Conservation (phyloP, 768 basidiomycete genomes). For the Termitomyces sp. region DNA sequence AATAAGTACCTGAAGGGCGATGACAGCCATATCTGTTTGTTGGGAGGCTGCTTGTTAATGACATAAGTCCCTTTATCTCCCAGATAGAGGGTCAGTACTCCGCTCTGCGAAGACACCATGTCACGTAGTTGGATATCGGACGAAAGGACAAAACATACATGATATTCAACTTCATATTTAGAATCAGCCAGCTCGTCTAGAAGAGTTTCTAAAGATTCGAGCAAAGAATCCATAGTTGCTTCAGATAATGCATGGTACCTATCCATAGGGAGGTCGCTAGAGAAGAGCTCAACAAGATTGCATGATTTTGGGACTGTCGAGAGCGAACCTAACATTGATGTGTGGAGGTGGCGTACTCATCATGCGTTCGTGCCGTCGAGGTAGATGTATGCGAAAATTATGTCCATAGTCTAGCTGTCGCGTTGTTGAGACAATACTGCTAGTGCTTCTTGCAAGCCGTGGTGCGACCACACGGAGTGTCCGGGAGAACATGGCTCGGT, state of each 20-base stretch:
- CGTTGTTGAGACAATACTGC: neutral
- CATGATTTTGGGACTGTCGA: neutral
- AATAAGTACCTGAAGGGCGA: slow-evolving; percentile 70
- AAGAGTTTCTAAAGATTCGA: slow-evolving; percentile 69
- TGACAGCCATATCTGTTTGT: slow-evolving; percentile 95
- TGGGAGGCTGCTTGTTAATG: slow-evolving; percentile 95
- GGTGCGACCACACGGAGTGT: slow-evolving; percentile 1
- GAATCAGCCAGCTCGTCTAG: slow-evolving; percentile 54
- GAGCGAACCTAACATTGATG: slow-evolving; percentile 46
- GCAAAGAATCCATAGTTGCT: slow-evolving; percentile 65
- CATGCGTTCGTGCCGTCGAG: slow-evolving; percentile 20
- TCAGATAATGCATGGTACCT: slow-evolving; percentile 72
- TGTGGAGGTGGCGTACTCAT: slow-evolving; percentile 54
- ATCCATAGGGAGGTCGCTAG: slow-evolving; percentile 46
- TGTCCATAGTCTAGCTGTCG: neutral
- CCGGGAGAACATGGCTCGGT: slow-evolving; percentile 7
- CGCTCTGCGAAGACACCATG: slow-evolving; percentile 48
- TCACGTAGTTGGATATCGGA: neutral
- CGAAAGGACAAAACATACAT: slow-evolving; percentile 39
- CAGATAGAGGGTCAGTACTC: slow-evolving; percentile 81
- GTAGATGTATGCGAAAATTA: neutral
- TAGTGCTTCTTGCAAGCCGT: slow-evolving; percentile 1
- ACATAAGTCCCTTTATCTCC: slow-evolving; percentile 84
- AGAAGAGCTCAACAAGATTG: neutral
- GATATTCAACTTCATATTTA: slow-evolving; percentile 82